Conservation (phyloP, 768 basidiomycete genomes). For the Pholiota molesta region DNA sequence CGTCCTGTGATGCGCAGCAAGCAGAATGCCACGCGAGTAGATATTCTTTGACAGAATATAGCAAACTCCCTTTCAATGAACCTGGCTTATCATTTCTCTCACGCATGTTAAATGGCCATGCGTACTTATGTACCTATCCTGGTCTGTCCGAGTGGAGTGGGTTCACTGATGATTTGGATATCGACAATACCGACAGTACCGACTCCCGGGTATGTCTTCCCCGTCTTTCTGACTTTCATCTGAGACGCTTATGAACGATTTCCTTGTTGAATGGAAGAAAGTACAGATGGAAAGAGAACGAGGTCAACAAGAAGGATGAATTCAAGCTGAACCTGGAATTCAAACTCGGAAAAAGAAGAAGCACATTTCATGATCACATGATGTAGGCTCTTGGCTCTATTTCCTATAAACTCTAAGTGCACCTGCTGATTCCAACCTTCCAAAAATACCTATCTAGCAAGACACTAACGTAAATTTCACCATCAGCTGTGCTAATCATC, state of each 20-base stretch:
- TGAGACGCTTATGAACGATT: neutral
- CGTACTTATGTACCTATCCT: neutral
- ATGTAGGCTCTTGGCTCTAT: too few relatives aligned
- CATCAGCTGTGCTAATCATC: constrained; percentile 1
- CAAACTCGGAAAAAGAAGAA: neutral
- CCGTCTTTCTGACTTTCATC: neutral
- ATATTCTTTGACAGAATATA: constrained; percentile 20
- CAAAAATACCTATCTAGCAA: neutral
- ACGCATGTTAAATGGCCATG: neutral
- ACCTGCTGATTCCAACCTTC: neutral
- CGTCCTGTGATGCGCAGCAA: constrained; percentile 9
- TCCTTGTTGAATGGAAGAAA: neutral
- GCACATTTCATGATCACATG: too few relatives aligned
- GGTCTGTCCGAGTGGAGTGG: neutral
- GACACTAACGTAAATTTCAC: neutral
- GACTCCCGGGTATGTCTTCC: neutral
- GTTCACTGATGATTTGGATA: neutral
- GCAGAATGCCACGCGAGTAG: constrained; percentile 8
- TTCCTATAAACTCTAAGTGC: too few relatives aligned
- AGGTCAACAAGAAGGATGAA: neutral
- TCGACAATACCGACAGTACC: neutral
- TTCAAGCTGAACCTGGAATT: neutral
- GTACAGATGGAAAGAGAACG: neutral
- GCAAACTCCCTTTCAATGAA: constrained; percentile 1
- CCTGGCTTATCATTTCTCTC: neutral